Evolutionary conservation across 2,329 filamentous ascomycete species (phyloP).

Genomic region (Ophiostoma novo-ulmi): DNA sequence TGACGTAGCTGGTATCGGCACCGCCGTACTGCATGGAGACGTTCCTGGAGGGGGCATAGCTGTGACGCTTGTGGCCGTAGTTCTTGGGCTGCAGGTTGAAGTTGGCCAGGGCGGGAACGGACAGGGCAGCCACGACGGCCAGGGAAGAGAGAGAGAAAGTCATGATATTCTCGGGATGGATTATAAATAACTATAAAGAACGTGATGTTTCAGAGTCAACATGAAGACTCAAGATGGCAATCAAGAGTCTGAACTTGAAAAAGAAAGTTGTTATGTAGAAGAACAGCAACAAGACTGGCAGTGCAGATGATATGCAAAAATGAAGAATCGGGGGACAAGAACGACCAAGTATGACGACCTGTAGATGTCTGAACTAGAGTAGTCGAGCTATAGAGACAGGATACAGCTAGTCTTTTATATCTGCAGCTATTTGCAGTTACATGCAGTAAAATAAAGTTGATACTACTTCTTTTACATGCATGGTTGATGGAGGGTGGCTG

Average conservation of each 20-base stretch:
- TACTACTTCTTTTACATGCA: conserved; percentile 2
- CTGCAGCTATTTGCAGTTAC: background rate
- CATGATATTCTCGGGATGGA: background rate
- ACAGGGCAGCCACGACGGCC: background rate
- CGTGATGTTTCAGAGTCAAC: background rate
- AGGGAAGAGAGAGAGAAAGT: conserved; percentile 1
- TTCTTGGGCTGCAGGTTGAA: background rate
- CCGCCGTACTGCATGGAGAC: conserved; percentile 25
- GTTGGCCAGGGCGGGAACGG: background rate
- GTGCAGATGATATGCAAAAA: conserved; percentile 1
- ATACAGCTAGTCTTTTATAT: conserved; percentile 12
- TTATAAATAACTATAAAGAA: no score
- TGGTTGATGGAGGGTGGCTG: conserved; percentile 1
- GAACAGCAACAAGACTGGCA: conserved; percentile 14
- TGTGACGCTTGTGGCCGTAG: background rate
- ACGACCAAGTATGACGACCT: background rate
- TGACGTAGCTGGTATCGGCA: conserved; percentile 23
- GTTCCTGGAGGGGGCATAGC: conserved; percentile 13
- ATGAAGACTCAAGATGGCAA: background rate
- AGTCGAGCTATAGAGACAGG: background rate
- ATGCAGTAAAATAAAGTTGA: background rate
- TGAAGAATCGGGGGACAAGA: background rate
- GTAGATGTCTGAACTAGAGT: background rate
- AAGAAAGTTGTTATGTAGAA: conserved; percentile 12
- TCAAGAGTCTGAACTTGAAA: background rate